Evolutionary conservation across 1,284 basidiomycete genomes (phyloP).

Genomic region (Gomphus sp.): DNA sequence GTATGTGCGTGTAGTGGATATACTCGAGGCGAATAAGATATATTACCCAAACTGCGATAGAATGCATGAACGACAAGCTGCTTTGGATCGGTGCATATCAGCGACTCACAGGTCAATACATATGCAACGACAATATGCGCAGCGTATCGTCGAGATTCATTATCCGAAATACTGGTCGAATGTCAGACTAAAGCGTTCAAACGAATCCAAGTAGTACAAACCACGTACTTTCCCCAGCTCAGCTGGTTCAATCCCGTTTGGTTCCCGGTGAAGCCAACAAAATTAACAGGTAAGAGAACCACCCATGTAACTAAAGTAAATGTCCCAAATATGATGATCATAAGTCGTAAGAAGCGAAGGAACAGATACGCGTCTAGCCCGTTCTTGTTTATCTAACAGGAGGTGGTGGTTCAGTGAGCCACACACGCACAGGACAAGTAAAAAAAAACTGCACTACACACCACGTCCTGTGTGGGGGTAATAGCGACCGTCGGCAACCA

Average conservation of each 20-base stretch:
- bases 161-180: background rate
- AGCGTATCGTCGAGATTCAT: slow-evolving; percentile 33
- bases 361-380: slow-evolving; percentile 74
- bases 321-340: slow-evolving; percentile 56
- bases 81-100: background rate
- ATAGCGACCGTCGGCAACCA: slow-evolving; percentile 37
- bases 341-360: slow-evolving; percentile 52
- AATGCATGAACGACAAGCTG: background rate
- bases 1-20: slow-evolving; percentile 51
- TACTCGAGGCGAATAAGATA: slow-evolving; percentile 62
- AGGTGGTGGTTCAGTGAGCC: too few species aligned
- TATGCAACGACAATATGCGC: slow-evolving; percentile 41
- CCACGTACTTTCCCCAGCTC: slow-evolving; percentile 40
- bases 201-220: background rate
- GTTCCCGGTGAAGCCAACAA: slow-evolving; percentile 30
- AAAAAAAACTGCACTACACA: slow-evolving; percentile 18
- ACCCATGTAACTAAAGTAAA: slow-evolving; percentile 53
- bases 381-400: slow-evolving; percentile 41
- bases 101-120: slow-evolving; percentile 32
- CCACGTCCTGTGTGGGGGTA: slow-evolving; percentile 34
- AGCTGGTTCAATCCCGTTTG: slow-evolving; percentile 30
- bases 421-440: slow-evolving; percentile 5
- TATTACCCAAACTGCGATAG: slow-evolving; percentile 50
- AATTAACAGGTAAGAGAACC: slow-evolving; percentile 54
- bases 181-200: background rate